These are phyloP conservation scores for Micractinium conductrix DNA, from an alignment of 139 green algal species.

Conservation along the genomic window DNA sequence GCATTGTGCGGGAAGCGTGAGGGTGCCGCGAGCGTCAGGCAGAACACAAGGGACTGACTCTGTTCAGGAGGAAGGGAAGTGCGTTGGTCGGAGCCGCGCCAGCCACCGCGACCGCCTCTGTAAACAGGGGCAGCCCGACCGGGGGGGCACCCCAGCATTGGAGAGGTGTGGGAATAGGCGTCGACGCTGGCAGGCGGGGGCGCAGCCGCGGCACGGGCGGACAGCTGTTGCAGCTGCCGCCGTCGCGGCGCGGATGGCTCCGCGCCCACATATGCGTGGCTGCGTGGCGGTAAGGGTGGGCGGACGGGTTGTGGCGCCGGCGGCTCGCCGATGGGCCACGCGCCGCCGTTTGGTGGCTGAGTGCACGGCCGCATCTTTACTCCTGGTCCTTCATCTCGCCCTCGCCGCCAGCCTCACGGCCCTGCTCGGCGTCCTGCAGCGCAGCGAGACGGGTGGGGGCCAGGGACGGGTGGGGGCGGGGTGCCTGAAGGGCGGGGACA, in stretches of 20 bases:
- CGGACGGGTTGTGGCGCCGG: background rate
- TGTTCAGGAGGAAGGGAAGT: slow-evolving; percentile 3
- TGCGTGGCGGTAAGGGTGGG: background rate
- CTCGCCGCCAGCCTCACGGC: slow-evolving; percentile 40
- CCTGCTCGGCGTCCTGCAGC: slow-evolving; percentile 61
- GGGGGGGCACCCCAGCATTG: too few relatives aligned
- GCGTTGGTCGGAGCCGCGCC: background rate
- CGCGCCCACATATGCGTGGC: background rate
- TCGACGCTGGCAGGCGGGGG: background rate
- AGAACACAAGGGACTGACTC: slow-evolving; percentile 6
- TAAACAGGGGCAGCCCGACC: background rate
- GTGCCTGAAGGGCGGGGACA: background rate
- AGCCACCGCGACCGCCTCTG: background rate
- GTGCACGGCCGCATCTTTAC: background rate
- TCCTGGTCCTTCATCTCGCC: slow-evolving; percentile 47
- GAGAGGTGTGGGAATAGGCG: background rate
- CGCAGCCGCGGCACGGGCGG: background rate
- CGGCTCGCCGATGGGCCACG: background rate
- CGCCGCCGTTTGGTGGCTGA: background rate
- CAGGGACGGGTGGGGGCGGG: background rate
- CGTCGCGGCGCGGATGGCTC: background rate
- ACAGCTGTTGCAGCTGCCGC: background rate
- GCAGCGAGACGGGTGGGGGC: background rate
- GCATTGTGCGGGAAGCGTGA: slow-evolving; percentile 1
- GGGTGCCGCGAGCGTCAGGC: background rate